phyloP scores from a whole-genome alignment of 1,284 basidiomycete species.

The Coniophora puteana region DNA sequence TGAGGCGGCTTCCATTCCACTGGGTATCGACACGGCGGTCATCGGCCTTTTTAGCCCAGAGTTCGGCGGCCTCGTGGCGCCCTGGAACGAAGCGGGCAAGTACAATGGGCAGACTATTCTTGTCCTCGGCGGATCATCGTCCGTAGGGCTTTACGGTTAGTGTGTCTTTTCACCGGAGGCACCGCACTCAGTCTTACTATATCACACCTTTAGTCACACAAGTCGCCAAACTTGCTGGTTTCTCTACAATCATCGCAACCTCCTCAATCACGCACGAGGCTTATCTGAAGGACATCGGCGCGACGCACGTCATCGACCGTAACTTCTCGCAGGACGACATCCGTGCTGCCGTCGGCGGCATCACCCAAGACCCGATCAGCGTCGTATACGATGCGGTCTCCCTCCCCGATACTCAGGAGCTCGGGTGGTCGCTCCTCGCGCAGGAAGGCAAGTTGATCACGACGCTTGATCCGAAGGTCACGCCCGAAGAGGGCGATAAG shows the following conservation, averaged over 20 bases:
- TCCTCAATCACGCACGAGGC: slow-evolving; percentile 9
- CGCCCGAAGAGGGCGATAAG: neutral
- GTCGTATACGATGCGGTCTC: neutral
- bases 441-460: neutral
- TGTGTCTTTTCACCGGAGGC: neutral
- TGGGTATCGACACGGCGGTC: neutral
- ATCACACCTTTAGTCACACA: slow-evolving; percentile 10
- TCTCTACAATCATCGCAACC: slow-evolving; percentile 14
- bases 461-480: neutral
- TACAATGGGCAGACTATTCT: slow-evolving; percentile 35
- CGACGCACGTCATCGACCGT: slow-evolving; percentile 13
- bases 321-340: neutral
- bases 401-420: neutral
- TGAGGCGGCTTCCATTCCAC: neutral
- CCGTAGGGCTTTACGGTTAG: slow-evolving; percentile 40
- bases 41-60: neutral
- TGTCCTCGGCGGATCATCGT: slow-evolving; percentile 40
- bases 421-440: neutral
- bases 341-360: neutral
- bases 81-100: slow-evolving; percentile 32
- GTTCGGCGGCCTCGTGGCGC: slow-evolving; percentile 23
- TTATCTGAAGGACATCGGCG: slow-evolving; percentile 10
- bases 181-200: slow-evolving; percentile 7
- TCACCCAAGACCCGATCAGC: neutral
- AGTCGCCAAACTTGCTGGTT: slow-evolving; percentile 15